phyloP scores from a whole-genome alignment of 2,329 filamentous ascomycete genomes.

The Fusarium lyarnte region DNA sequence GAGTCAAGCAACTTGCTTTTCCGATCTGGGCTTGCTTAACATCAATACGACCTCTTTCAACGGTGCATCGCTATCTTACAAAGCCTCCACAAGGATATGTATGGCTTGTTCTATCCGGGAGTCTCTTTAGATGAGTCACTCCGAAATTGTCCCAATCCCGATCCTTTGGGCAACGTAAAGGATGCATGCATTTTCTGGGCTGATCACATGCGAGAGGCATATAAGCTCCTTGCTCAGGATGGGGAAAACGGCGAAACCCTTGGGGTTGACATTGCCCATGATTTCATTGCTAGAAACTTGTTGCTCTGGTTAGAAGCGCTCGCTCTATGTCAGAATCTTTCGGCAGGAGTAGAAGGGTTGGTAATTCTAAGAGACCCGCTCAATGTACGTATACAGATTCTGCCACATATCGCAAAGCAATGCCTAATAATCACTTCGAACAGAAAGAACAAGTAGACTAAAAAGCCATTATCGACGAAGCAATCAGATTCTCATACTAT shows the following conservation, averaged over 20 bases:
- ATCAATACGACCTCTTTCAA: not conserved
- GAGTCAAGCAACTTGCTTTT: rapidly evolving
- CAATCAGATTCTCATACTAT: not conserved
- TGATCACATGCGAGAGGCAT: not conserved
- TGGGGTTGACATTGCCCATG: not conserved
- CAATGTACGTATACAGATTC: too few species aligned
- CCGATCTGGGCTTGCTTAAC: rapidly evolving
- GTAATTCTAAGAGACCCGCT: too few species aligned
- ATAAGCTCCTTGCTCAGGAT: too few species aligned
- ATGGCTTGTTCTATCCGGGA: not conserved
- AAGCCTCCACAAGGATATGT: not conserved
- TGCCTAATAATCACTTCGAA: too few species aligned
- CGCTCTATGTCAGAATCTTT: too few species aligned
- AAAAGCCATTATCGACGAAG: not conserved
- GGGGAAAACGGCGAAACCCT: too few species aligned
- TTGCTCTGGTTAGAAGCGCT: not conserved
- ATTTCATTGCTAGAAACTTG: not conserved
- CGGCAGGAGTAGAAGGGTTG: too few species aligned
- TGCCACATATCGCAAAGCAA: too few species aligned
- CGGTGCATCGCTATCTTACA: rapidly evolving
- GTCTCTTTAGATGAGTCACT: rapidly evolving
- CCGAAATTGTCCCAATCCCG: rapidly evolving
- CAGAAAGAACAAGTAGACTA: too few species aligned
- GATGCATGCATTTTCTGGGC: not conserved
- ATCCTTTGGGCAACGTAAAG: rapidly evolving